A percentile compares a stretch with the other conserved stretches of the same genome.
Evolutionary conservation across 768 basidiomycete species (phyloP).

Genomic region (Suillus subluteus): DNA sequence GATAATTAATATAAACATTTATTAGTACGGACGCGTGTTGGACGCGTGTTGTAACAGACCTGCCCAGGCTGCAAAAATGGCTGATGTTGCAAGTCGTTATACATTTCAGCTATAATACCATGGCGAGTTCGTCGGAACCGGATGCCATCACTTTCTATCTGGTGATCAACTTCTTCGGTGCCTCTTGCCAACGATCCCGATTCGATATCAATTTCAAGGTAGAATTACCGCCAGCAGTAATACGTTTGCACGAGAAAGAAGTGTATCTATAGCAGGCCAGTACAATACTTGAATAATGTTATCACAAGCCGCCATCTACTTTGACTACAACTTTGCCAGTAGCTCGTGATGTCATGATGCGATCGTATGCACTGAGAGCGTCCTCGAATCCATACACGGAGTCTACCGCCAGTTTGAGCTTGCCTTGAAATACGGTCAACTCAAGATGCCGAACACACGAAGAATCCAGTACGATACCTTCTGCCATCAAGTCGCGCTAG

Average conservation of each 20-base stretch:
- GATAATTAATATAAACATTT: background rate
- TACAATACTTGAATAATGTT: background rate
- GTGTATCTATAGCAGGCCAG: background rate
- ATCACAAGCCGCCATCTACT: conserved; percentile 30
- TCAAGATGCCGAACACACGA: background rate
- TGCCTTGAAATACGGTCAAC: conserved; percentile 36
- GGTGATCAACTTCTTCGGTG: conserved; percentile 4
- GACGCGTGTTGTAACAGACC: background rate
- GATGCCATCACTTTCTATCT: background rate
- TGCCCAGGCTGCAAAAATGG: background rate
- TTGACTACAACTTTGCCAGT: conserved; percentile 71
- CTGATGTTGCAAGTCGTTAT: background rate
- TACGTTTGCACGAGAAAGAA: background rate
- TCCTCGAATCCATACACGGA: conserved; percentile 62
- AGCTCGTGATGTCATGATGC: conserved; percentile 55
- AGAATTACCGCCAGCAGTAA: background rate
- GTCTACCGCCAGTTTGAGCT: conserved; percentile 59
- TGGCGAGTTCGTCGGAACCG: background rate
- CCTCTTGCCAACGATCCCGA: background rate
- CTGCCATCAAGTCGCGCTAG: conserved; percentile 42
- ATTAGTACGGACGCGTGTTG: background rate
- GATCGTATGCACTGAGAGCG: conserved; percentile 62
- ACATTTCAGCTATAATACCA: background rate
- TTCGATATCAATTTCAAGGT: background rate
- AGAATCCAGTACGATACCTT: conserved; percentile 38